Base-by-base conservation (phyloP, 2,329 filamentous ascomycete genomes). In the Stachybotrys elegans region DNA sequence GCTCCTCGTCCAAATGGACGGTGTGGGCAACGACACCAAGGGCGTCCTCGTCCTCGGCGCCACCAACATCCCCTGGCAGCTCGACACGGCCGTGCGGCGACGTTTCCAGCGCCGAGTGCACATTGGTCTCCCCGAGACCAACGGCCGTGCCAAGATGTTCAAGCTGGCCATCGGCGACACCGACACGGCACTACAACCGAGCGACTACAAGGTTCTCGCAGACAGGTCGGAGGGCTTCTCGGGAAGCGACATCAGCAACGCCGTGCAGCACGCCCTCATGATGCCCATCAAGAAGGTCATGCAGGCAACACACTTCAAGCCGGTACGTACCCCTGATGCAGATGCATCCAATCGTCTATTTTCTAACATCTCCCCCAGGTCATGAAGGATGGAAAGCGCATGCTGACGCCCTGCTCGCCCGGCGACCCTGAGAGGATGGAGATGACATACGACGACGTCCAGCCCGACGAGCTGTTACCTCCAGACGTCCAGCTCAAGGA, bases 51-150 rank as follows among this genome's bases (percentile, higher is more conserved):
- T 98, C 32, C 79, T 98, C 4, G 93, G 93, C 48, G 93, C 93
- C 43, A 98, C 93, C 45, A 98, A 98, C 63, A 97, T 98, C 50
- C 93, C 93, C 16, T 98, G 93, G 93, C 92, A 98, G 73, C 78
- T 98, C 40, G 93, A 98, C 64, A 87, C 89, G 11, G 93, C 93
- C 55, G 98, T 98, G 57, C 84, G 93, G 55, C 81, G 93, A 66
- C 88, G 93, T 60, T 98, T 98, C 73, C 94, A 98, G 67, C 79
- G 93, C 56, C 79, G 93, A 69, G 91, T 98, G 22, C 93, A 98
- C 67, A 98, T 98, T 65, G 89, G 86, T 52, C 71, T 98, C 36
- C 93, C 93, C 6, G 93, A 98, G 62, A 58, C 84, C 34, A 84
- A 88, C 14, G 93, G 92, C 20, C 81, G 93, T 49, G 91, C 91